These are phyloP conservation scores for Oemleria cerasiformis DNA, from an alignment of 306 rosid species.

Conservation along the genomic window DNA sequence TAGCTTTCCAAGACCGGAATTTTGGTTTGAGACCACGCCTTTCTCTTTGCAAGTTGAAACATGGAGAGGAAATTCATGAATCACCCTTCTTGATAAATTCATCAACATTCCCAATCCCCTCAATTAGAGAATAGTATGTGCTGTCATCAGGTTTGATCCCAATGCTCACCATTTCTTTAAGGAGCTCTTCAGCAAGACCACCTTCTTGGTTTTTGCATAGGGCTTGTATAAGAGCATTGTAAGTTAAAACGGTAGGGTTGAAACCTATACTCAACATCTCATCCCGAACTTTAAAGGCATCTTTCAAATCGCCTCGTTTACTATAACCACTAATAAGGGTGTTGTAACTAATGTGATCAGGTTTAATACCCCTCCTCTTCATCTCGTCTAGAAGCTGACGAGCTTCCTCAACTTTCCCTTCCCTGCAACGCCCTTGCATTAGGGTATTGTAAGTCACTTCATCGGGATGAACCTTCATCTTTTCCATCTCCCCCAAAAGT, in stretches of 20 bases:
- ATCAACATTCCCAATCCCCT: conserved; percentile 46
- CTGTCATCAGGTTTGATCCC: conserved; percentile 78
- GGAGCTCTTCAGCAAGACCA: conserved; percentile 76
- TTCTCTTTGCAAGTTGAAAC: conserved; percentile 14
- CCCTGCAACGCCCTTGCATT: conserved; percentile 84
- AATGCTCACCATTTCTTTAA: conserved; percentile 67
- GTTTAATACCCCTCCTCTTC: conserved; percentile 81
- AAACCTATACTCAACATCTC: conserved; percentile 76
- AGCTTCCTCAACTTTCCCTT: conserved; percentile 86
- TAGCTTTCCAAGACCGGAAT: conserved; percentile 9
- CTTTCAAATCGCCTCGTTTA: conserved; percentile 66
- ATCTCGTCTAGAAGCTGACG: conserved; percentile 64
- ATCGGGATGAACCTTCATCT: conserved; percentile 58
- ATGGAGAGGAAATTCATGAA: conserved; percentile 26
- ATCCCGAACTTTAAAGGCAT: conserved; percentile 69
- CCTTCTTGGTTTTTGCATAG: conserved; percentile 67
- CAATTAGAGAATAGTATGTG: conserved; percentile 62
- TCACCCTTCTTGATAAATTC: conserved; percentile 33
- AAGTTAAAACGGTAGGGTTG: conserved; percentile 82
- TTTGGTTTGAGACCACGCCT: conserved; percentile 18
- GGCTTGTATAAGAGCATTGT: conserved; percentile 82
- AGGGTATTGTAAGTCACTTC: conserved; percentile 82
- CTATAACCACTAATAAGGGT: conserved; percentile 85
- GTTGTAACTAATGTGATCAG: conserved; percentile 79
- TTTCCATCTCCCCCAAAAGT: conserved; percentile 73